Base-by-base conservation (phyloP, 768 basidiomycete species). In the Tylopilus balloui region DNA sequence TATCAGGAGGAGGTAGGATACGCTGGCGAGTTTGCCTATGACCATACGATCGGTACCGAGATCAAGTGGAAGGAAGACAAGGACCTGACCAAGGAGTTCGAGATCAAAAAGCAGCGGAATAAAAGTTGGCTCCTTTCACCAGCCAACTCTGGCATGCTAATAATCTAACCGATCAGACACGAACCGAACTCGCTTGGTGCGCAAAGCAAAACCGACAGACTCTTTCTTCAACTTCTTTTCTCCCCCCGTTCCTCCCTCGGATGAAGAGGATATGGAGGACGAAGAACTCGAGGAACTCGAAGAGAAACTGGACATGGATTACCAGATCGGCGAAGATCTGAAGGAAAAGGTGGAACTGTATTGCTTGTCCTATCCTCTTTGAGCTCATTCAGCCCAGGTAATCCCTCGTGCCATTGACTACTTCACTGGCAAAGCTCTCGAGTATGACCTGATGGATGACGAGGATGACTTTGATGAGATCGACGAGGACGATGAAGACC, bases 191-290 rank as follows among this genome's bases (percentile, higher is more conserved):
- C 86, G 87, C 53, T 72, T 89, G 29, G 82, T 88, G 35, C 79
- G 84, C 70, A 97, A 97, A 74, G 86, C 88, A 6, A 84, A 81
- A 57, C 89, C 92, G 9, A 84, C 88, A 6, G 90, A 94, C 28
- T 97, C 95, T 13, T 98, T 99, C 80, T 99, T 99, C 86, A 92
- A 92, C 79, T 99, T 98, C 74, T 99, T 99, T 80, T 72, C 73
- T 45, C 91, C 92, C 10, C 92, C 91, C 14, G 67, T 73, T 20
- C 82, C 86, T 3, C 88, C 90, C 3, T 66, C 78, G 6, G 81
- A 86, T 11, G 87, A 90, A 50, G 67, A 65, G 0, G 90, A 92
- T 3, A 72, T 88, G 17, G 89, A 89, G 0, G 86, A 86, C 2
- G 88, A 92, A 0, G 89, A 91, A 20, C 78, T 95, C 1, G 89